phyloP scores from a whole-genome alignment of 352 stramenopile genomes.

The Globisporangium polare region DNA sequence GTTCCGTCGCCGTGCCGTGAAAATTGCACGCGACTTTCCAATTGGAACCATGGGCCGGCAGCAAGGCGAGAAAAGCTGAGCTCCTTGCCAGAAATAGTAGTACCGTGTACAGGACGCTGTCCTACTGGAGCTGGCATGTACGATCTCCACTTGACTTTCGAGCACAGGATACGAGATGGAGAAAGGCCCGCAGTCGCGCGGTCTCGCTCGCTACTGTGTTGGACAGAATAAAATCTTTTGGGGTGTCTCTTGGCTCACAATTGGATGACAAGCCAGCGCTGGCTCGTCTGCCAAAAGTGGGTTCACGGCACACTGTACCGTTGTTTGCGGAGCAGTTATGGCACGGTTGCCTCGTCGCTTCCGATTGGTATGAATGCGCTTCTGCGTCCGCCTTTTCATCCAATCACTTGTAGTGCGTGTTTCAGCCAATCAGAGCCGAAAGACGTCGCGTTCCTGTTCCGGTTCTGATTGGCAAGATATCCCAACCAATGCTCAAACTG shows the following conservation, averaged over 20 bases:
- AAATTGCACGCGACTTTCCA: conserved; percentile 15
- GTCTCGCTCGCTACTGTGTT: background rate
- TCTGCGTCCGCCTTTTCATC: too few species aligned
- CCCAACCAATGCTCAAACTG: background rate
- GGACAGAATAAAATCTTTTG: conserved; percentile 7
- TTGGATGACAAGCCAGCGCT: background rate
- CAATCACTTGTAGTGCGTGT: background rate
- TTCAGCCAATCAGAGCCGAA: background rate
- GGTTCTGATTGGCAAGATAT: background rate
- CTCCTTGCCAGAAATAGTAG: too few species aligned
- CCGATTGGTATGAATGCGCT: too few species aligned
- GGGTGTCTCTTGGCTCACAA: background rate
- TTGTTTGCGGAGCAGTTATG: background rate
- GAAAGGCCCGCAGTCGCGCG: too few species aligned
- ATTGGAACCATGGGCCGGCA: too few species aligned
- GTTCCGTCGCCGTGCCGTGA: conserved; percentile 15
- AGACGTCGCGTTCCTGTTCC: background rate
- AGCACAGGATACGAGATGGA: too few species aligned
- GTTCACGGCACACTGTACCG: conserved; percentile 10
- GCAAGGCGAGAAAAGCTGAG: too few species aligned
- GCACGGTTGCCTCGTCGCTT: background rate
- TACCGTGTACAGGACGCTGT: too few species aligned
- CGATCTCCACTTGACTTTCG: too few species aligned
- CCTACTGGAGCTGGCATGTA: too few species aligned
- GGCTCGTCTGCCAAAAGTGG: conserved; percentile 11